Conservation (phyloP, 2,329 filamentous ascomycete species). For the Botrytis sinoallii region DNA sequence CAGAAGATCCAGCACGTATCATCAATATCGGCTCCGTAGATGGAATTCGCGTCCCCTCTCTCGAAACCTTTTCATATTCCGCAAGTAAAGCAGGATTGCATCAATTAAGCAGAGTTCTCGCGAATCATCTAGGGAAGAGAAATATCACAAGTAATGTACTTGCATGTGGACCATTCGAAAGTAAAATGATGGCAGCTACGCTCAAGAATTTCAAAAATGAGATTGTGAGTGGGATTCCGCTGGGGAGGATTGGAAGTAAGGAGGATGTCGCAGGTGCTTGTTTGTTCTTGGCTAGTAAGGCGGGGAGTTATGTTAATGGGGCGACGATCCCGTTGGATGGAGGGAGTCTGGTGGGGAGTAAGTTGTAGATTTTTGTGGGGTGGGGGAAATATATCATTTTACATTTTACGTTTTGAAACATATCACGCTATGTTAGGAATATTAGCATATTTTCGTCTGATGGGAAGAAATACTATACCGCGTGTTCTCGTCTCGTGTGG, state of each 20-base stretch:
- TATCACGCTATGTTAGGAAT: not conserved
- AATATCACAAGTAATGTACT: constrained; percentile 65
- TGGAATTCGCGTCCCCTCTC: constrained; percentile 55
- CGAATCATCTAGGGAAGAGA: constrained; percentile 57
- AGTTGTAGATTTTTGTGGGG: constrained; percentile 40
- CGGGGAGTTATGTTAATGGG: constrained; percentile 64
- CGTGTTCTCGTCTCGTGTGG: not conserved
- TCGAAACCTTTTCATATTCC: constrained; percentile 60
- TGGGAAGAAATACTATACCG: not conserved
- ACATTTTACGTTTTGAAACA: not conserved
- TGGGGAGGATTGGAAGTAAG: constrained; percentile 64
- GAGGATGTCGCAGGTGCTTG: constrained; percentile 70
- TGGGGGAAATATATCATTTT: not conserved
- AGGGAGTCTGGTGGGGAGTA: constrained; percentile 47
- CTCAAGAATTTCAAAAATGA: constrained; percentile 54
- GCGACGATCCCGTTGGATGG: constrained; percentile 63
- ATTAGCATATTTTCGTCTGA: not conserved
- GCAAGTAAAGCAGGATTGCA: constrained; percentile 62
- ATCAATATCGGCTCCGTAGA: constrained; percentile 66
- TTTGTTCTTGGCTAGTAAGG: constrained; percentile 65
- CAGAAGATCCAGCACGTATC: constrained; percentile 51
- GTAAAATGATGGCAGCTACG: constrained; percentile 72
- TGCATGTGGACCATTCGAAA: constrained; percentile 69
- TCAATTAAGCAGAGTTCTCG: constrained; percentile 63
- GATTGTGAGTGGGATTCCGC: constrained; percentile 58